Evolutionary conservation across 352 stramenopile species (phyloP), one percentile per base, ranked within the genome.

Genomic region (Pythium chondricola): DNA sequence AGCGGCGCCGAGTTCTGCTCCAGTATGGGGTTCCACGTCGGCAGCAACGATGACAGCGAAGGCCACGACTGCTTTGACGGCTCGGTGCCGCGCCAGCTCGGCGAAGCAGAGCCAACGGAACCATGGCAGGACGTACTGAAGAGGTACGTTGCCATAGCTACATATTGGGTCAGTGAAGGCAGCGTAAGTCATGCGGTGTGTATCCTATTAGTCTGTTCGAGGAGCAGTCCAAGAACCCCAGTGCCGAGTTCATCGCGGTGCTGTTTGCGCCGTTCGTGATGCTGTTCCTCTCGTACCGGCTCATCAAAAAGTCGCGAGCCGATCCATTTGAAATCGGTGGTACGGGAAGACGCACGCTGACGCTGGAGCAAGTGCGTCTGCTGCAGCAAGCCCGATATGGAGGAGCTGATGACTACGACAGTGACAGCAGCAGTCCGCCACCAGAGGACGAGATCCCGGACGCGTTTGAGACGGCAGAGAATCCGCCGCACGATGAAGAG

Each of bases 51-150:
- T 31, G 82, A 93, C 40, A 62, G 56, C 6, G 82, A 93, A 46
- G 82, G 80, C 6, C 57, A 74, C 31, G 78, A 89, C 26, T 93
- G 82, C 69, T 93, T 93, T 26, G 82, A 93, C 38, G 79, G 82
- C 32, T 91, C 79, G 3, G 74, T 93, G 29, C 76, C 82, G 18
- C 52, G 65, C 13, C 56, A 74, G 24, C 43, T 83, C 6, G 77
- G 76, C 10, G 57, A 69, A 26, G 39, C 64, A 1, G 76, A 90
- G 46, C 78, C 81, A 8, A 69, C 50, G 3, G 81, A 88, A 49
- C 66, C 75, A 1, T 83, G 71, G 75, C 61, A 85, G 50, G 51
- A 59, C 18, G 26, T 50, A n/a, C 40, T 88, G 24, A 56, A 72
- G 42, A 48, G 74, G 65, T 66, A 31, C 17, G 37, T 60, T n/a